These are phyloP conservation scores for Erodium texanum DNA, from an alignment of 441 rosid species.

Conservation along the genomic window DNA sequence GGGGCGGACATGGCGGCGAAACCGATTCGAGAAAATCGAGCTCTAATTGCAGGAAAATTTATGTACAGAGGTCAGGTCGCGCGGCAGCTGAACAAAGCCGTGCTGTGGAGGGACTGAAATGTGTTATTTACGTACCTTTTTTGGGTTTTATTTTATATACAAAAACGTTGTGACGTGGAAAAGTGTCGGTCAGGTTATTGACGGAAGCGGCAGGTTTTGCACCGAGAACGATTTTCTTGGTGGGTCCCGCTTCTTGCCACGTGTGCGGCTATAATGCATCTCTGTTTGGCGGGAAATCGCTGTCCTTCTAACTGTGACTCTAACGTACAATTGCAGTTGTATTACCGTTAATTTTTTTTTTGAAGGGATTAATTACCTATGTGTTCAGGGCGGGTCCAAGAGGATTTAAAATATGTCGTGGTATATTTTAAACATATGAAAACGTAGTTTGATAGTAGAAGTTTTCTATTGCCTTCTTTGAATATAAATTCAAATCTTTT, in stretches of 20 bases:
- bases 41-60: neutral
- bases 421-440: too few relatives aligned
- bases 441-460: too few relatives aligned
- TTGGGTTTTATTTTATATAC: neutral
- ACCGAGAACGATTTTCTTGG: too few relatives aligned
- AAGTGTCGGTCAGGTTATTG: neutral
- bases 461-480: too few relatives aligned
- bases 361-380: too few relatives aligned
- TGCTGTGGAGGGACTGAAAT: neutral
- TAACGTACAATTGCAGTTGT: too few relatives aligned
- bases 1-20: slow-evolving; percentile 52
- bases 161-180: neutral
- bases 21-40: slow-evolving; percentile 4
- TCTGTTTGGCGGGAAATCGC: slow-evolving; percentile 2
- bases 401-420: too few relatives aligned
- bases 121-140: neutral
- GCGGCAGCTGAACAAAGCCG: neutral
- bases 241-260: neutral
- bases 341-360: too few relatives aligned
- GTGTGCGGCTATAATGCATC: neutral
- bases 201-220: neutral
- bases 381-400: too few relatives aligned
- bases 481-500: too few relatives aligned
- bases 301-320: neutral
- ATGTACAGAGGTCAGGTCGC: neutral